Conservation (phyloP, 768 basidiomycete genomes). For the Russula vinacea region DNA sequence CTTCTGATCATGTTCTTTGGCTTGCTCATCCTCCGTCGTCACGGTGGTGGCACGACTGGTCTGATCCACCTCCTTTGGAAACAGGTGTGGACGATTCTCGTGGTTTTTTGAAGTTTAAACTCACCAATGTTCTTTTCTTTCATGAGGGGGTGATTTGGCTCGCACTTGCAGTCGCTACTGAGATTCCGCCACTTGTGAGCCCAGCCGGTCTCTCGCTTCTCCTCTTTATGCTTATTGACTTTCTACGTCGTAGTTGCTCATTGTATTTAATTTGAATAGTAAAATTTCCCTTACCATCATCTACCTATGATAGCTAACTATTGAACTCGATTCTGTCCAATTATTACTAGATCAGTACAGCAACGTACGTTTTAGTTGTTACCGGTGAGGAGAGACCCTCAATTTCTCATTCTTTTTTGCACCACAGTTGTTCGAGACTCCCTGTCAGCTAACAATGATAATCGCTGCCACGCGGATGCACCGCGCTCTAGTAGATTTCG, state of each 20-base stretch:
- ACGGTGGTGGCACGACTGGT: background rate
- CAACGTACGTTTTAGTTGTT: background rate
- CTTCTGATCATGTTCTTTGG: slow-evolving; percentile 14
- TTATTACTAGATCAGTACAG: background rate
- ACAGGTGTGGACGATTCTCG: background rate
- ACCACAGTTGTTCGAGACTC: background rate
- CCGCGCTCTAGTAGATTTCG: background rate
- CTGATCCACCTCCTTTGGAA: background rate
- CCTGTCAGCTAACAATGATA: background rate
- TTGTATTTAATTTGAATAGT: background rate
- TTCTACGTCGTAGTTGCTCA: background rate
- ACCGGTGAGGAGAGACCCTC: no score
- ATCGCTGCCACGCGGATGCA: slow-evolving; percentile 1
- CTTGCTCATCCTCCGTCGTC: background rate
- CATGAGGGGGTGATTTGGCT: background rate
- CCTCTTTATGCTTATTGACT: background rate
- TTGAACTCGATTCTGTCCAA: background rate
- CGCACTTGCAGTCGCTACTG: no score
- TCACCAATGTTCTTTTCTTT: background rate
- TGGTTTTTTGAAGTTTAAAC: background rate
- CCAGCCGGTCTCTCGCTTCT: background rate
- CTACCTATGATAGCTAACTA: background rate
- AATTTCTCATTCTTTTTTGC: background rate
- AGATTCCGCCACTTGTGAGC: background rate
- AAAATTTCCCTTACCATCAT: background rate